These are phyloP conservation scores for Przewalskia tangutica DNA, from an alignment of 257 asterid genomes.

Conservation along the genomic window DNA sequence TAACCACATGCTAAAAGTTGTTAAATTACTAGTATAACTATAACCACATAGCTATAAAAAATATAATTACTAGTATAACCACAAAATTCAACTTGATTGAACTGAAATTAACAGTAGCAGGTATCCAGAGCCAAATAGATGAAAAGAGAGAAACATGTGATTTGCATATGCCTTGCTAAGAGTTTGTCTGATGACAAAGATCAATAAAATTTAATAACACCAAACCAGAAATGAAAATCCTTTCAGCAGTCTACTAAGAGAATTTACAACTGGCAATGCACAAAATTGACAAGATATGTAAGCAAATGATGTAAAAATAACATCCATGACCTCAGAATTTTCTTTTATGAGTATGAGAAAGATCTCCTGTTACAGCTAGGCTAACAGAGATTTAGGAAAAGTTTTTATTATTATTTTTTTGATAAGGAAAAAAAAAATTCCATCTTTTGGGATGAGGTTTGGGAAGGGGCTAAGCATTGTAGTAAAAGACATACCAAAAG, in stretches of 20 bases:
- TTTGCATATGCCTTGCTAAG: neutral
- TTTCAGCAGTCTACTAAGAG: no score
- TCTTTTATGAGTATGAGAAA: neutral
- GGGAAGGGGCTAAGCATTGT: neutral
- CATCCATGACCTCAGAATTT: neutral
- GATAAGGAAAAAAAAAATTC: neutral
- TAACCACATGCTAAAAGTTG: neutral
- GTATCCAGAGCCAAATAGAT: neutral
- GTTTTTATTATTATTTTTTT: neutral
- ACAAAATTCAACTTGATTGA: neutral
- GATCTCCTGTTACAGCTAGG: neutral
- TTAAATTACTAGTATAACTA: neutral
- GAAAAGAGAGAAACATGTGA: neutral
- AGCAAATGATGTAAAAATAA: neutral
- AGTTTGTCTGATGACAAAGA: neutral
- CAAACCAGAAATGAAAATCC: neutral
- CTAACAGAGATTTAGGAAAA: neutral
- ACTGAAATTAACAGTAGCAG: neutral
- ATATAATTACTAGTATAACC: neutral
- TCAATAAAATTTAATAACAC: neutral
- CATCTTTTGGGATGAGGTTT: neutral
- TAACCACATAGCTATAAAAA: no score
- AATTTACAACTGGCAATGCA: no score
- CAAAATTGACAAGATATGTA: neutral
- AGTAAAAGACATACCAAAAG: slow-evolving; percentile 55